Percentiles rank a stretch among this genome's conserved stretches.
Evolutionary conservation across 75 land plant species (phyloP).

Genomic region (Isoetes taiwanensis): DNA sequence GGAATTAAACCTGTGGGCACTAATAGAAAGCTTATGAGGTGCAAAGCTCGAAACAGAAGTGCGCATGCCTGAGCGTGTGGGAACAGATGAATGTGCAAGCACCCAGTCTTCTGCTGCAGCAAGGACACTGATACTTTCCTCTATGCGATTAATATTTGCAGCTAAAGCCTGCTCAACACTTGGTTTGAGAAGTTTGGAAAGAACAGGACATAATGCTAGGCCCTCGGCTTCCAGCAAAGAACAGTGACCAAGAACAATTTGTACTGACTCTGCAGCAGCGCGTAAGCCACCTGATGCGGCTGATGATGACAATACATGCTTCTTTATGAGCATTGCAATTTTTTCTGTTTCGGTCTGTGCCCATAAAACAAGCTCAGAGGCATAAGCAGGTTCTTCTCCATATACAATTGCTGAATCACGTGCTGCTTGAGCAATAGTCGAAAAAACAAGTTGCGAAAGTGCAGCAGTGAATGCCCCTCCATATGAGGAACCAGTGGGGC

Average conservation of each 20-base stretch:
- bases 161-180: conserved; percentile 71
- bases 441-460: conserved; percentile 75
- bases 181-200: conserved; percentile 64
- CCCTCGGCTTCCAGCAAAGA: conserved; percentile 76
- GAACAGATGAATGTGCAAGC: conserved; percentile 38
- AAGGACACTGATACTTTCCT: conserved; percentile 65
- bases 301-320: conserved; percentile 51
- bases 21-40: conserved; percentile 70
- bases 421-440: conserved; percentile 75
- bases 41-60: conserved; percentile 15
- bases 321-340: conserved; percentile 58
- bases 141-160: conserved; percentile 74
- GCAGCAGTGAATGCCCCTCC: conserved; percentile 73
- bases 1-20: conserved; percentile 76
- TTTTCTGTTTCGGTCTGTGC: conserved; percentile 57
- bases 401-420: conserved; percentile 61
- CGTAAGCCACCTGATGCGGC: conserved; percentile 81
- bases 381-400: conserved; percentile 72
- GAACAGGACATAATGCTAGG: conserved; percentile 66
- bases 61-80: conserved; percentile 23
- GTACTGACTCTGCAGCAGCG: conserved; percentile 78
- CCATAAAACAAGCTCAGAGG: conserved; percentile 93
- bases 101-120: conserved; percentile 95
- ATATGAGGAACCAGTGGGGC: conserved; percentile 49
- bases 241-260: conserved; percentile 79